A percentile compares a stretch with the other conserved stretches of the same genome.
Conservation (phyloP, 805 yeast genomes). For the Ogataea angusta region DNA sequence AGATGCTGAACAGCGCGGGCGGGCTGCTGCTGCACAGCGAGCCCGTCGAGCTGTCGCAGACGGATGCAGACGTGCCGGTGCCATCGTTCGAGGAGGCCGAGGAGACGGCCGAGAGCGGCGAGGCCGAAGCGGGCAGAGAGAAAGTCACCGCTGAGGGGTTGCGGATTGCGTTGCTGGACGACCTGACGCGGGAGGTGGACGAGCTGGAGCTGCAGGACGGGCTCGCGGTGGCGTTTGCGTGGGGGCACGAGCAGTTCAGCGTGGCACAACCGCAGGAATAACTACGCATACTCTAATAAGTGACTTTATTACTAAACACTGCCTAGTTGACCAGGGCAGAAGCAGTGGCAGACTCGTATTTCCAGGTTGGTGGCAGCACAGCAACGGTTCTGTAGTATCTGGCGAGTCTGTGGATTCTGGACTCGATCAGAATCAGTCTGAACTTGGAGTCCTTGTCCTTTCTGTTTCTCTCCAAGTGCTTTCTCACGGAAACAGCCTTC, state of each 20-base stretch:
- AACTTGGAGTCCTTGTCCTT: constrained; percentile 99
- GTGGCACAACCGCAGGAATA: constrained; percentile 18
- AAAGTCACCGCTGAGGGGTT: constrained; percentile 26
- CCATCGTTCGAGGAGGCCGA: constrained; percentile 34
- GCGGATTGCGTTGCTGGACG: constrained; percentile 41
- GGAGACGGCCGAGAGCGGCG: constrained; percentile 16
- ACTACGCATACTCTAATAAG: neutral
- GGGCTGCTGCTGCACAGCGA: constrained; percentile 37
- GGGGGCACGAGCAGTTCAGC: constrained; percentile 36
- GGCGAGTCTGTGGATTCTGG: constrained; percentile 99
- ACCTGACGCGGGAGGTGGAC: constrained; percentile 22
- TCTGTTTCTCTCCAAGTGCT: constrained; percentile 99
- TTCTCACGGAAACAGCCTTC: constrained; percentile 99
- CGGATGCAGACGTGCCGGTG: constrained; percentile 37
- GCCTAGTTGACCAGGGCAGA: constrained; percentile 97
- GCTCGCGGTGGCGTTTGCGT: constrained; percentile 41
- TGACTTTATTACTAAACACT: constrained; percentile 1
- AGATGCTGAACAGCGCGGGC: constrained; percentile 45
- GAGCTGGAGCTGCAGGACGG: constrained; percentile 37
- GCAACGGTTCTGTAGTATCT: constrained; percentile 99
- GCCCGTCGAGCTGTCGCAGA: constrained; percentile 29
- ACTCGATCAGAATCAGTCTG: constrained; percentile 99
- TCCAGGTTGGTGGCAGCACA: constrained; percentile 99
- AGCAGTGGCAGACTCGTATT: constrained; percentile 99
- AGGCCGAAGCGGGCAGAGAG: constrained; percentile 19